Evolutionary conservation across 208 protist species (phyloP).

Genomic region (Tritrichomonas musculus): DNA sequence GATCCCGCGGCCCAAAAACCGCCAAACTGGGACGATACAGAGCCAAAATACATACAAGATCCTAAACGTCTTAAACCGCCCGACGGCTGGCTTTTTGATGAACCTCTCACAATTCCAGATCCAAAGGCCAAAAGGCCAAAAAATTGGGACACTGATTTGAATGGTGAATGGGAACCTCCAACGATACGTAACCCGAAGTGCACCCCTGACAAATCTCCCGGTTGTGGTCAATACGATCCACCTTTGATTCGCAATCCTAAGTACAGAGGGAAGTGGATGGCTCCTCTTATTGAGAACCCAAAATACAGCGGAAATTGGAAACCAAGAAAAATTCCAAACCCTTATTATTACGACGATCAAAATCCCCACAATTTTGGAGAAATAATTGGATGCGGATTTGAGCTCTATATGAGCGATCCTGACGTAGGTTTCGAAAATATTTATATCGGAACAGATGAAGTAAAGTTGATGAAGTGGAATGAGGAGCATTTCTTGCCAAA

Average conservation of each 20-base stretch:
- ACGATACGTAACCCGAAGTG: constrained; percentile 48
- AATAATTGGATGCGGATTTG: background rate
- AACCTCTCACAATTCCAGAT: background rate
- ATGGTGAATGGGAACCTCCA: constrained; percentile 42
- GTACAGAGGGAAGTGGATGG: constrained; percentile 50
- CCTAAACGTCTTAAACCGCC: background rate
- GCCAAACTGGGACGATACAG: constrained; percentile 48
- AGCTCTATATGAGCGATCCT: background rate
- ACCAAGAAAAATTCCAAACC: constrained; percentile 50
- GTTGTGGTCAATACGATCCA: background rate
- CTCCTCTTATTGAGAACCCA: constrained; percentile 47
- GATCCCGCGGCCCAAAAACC: constrained; percentile 23
- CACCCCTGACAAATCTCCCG: background rate
- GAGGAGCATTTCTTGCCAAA: background rate
- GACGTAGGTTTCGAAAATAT: background rate
- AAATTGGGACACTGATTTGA: constrained; percentile 6
- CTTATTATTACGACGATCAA: constrained; percentile 39
- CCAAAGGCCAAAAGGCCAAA: constrained; percentile 48
- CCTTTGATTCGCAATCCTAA: constrained; percentile 39
- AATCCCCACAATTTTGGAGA: background rate
- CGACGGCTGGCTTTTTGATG: background rate
- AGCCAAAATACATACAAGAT: constrained; percentile 39
- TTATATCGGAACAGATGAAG: background rate
- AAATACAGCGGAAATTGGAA: constrained; percentile 50
- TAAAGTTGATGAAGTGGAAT: background rate